Evolutionary conservation across 192 early-diverging fungal species (phyloP).

Genomic region (Gaertneriomyces semiglobifer): DNA sequence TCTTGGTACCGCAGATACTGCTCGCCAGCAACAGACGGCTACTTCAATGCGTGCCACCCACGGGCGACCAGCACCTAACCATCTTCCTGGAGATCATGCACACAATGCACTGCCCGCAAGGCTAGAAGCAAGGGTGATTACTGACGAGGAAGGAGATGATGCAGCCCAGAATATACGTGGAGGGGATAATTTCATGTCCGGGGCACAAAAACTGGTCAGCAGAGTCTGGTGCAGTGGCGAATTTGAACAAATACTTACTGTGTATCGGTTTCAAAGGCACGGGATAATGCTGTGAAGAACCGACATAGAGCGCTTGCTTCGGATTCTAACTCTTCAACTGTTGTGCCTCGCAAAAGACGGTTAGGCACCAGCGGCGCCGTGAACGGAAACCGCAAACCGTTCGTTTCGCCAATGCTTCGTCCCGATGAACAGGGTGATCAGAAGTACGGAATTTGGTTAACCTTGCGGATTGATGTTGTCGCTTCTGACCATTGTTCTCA

Average conservation of each 20-base stretch:
- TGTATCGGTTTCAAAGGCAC: not conserved
- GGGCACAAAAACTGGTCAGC: not conserved
- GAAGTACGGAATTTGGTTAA: not conserved
- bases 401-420: slow-evolving; percentile 1
- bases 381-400: not conserved
- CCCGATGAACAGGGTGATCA: slow-evolving; percentile 5
- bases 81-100: not conserved
- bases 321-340: not conserved
- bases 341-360: not conserved
- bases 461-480: not conserved
- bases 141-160: slow-evolving; percentile 2
- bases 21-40: not conserved
- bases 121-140: not conserved
- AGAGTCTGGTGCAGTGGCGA: too few relatives aligned
- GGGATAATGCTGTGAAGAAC: slow-evolving; percentile 1
- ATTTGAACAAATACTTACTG: not conserved
- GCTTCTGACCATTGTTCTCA: not conserved
- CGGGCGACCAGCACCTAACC: not conserved
- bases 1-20: not conserved
- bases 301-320: not conserved
- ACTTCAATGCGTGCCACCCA: not conserved
- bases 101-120: not conserved
- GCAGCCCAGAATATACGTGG: not conserved
- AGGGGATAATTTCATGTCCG: slow-evolving; percentile 6
- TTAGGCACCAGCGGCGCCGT: not conserved